phyloP scores from a whole-genome alignment of 192 early-diverging fungal species.

The Backusella tuberculispora region DNA sequence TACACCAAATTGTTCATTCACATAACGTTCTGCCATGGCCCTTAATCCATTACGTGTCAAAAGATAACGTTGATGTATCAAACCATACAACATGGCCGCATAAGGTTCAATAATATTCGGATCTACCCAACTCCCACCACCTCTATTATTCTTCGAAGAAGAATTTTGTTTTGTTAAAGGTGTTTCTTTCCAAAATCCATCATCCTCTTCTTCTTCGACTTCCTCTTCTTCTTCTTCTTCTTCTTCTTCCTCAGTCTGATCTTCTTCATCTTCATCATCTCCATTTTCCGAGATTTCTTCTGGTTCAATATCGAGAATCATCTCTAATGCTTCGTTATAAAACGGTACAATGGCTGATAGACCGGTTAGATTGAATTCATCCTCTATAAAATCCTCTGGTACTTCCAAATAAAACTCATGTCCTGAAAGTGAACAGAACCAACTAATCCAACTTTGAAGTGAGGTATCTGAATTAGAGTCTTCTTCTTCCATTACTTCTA shows the following conservation, averaged over 20 bases:
- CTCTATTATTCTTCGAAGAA: not conserved
- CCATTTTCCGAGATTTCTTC: conserved; percentile 31
- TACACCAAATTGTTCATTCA: conserved; percentile 71
- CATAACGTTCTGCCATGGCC: conserved; percentile 82
- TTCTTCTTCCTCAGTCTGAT: not conserved
- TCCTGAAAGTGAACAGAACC: conserved; percentile 78
- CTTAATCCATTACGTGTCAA: conserved; percentile 84
- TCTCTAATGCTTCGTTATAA: conserved; percentile 93
- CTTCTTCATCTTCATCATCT: conserved; percentile 52
- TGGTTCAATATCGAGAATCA: conserved; percentile 88
- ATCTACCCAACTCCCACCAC: conserved; percentile 1
- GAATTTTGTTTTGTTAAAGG: not conserved
- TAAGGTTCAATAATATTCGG: conserved; percentile 66
- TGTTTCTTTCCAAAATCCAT: conserved; percentile 37
- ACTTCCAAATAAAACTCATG: conserved; percentile 85
- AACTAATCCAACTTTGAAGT: conserved; percentile 65
- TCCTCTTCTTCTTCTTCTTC: not conserved
- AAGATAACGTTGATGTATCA: conserved; percentile 93
- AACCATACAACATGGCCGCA: conserved; percentile 89
- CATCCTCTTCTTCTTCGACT: not conserved
- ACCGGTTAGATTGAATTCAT: conserved; percentile 98
- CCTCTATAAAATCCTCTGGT: conserved; percentile 87
- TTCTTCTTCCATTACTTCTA: conserved; percentile 15
- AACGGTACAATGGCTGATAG: conserved; percentile 80
- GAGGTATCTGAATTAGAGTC: conserved; percentile 27